Conservation (phyloP, 83 land plant species). For the Thuja plicata region DNA sequence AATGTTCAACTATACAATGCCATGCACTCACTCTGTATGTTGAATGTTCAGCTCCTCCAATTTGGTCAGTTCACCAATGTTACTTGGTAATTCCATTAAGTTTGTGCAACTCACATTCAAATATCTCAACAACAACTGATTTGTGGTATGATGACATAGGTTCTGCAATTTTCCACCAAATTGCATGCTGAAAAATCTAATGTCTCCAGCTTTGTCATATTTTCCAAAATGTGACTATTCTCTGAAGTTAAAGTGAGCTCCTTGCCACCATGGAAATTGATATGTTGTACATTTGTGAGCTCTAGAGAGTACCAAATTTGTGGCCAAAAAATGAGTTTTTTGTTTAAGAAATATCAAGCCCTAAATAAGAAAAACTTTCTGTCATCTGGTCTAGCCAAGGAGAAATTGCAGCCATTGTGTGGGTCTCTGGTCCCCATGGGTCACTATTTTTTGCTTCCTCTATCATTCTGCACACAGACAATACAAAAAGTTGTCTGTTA, state of each 20-base stretch:
- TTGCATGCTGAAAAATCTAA: background rate
- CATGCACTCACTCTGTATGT: too few species aligned
- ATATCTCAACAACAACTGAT: background rate
- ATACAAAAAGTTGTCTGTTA: background rate
- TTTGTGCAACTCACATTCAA: background rate
- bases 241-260: background rate
- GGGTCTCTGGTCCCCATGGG: conserved; percentile 52
- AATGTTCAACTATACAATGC: too few species aligned
- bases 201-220: background rate
- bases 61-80: background rate
- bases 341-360: too few species aligned
- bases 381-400: too few species aligned
- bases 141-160: background rate
- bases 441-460: conserved; percentile 54
- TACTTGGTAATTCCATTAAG: background rate
- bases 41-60: background rate
- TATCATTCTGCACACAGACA: conserved; percentile 25
- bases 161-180: background rate
- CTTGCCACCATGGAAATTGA: background rate
- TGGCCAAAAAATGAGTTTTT: too few species aligned
- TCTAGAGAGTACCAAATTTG: too few species aligned
- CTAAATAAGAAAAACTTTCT: too few species aligned
- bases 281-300: background rate
- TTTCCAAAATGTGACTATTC: background rate
- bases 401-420: conserved; percentile 41